Evolutionary conservation across 2,329 filamentous ascomycete species (phyloP).

Genomic region (Calonectria pseudoturangicola): DNA sequence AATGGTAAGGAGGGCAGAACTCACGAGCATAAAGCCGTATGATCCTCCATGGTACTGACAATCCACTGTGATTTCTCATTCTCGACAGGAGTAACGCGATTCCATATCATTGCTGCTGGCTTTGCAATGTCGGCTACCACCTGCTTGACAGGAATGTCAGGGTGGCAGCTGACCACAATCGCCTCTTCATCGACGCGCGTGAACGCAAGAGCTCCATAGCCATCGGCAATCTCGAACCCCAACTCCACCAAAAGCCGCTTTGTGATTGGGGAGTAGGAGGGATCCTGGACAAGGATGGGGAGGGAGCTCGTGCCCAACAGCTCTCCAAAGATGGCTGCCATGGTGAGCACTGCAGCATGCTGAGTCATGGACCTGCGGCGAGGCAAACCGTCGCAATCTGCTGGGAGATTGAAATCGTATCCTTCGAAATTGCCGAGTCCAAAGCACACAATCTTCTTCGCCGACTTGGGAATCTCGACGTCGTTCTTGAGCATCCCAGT

Average conservation of each 20-base stretch:
- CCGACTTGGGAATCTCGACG: slow-evolving; percentile 14
- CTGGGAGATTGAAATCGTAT: neutral
- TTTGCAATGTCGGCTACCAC: slow-evolving; percentile 47
- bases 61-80: neutral
- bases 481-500: neutral
- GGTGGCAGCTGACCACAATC: slow-evolving; percentile 39
- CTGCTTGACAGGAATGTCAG: slow-evolving; percentile 46
- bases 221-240: slow-evolving; percentile 37
- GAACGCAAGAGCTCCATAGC: slow-evolving; percentile 39
- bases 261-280: slow-evolving; percentile 24
- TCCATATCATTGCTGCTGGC: slow-evolving; percentile 44
- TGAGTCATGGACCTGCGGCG: slow-evolving; percentile 12
- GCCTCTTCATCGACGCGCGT: slow-evolving; percentile 43
- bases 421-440: slow-evolving; percentile 27
- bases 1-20: neutral
- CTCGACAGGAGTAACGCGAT: neutral
- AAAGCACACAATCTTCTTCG: slow-evolving; percentile 31
- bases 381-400: neutral
- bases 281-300: slow-evolving; percentile 38
- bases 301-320: neutral
- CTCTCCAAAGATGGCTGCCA: slow-evolving; percentile 14
- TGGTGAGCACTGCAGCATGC: slow-evolving; percentile 25
- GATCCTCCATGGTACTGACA: neutral
- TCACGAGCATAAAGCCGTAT: neutral
- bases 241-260: slow-evolving; percentile 16